Base-by-base conservation (phyloP, 306 rosid genomes). In the Medicago arabica region DNA sequence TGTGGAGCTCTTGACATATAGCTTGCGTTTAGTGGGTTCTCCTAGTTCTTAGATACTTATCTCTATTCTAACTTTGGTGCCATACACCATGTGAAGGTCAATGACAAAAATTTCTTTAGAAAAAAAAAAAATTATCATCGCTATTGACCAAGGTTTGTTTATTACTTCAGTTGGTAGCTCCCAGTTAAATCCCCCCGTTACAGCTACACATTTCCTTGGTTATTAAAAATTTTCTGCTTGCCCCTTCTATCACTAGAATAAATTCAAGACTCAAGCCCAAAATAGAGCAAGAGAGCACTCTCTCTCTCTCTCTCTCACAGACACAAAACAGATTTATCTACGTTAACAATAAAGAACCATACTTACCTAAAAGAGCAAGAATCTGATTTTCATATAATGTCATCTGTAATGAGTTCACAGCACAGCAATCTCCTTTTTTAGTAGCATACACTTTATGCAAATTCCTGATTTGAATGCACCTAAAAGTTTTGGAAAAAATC, bases 381-480 rank as follows among this genome's bases (percentile, higher is more conserved):
- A 94, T 90, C 86, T 94, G 98, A 81, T 88, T 92, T 89, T 94
- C 97, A 74, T 94, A 94, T 78, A 94, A 85, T 57, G 93, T 88
- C 80, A 92, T 84, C 79, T 80, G 85, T 68, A 94, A 87, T 40
- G 91, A 85, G 87, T 92, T 87, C 47, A 94, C 98, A 71, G 98
- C 97, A 84, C 93, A 88, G 71, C 88, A 88, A 75, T 88, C 88
- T 69, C 98, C 97, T 85, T 80, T 94, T 75, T 83, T 89, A 25
- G 93, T 81, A 78, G 86, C 89, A 85, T 94, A 94, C 65, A 92
- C 90, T 83, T 94, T 94, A 74, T 71, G 96, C 85, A 94, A 87
- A 84, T 94, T 89, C 88, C 98, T 86, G 64, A 94, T 88, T 75
- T 94, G 90, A 83, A 94, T 92, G 91, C 98, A 91, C 86, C 98